Evolutionary conservation across 148 eudicot genomes (phyloP), one percentile per base, ranked within the genome.

Genomic region (Gaultheria prostrata): DNA sequence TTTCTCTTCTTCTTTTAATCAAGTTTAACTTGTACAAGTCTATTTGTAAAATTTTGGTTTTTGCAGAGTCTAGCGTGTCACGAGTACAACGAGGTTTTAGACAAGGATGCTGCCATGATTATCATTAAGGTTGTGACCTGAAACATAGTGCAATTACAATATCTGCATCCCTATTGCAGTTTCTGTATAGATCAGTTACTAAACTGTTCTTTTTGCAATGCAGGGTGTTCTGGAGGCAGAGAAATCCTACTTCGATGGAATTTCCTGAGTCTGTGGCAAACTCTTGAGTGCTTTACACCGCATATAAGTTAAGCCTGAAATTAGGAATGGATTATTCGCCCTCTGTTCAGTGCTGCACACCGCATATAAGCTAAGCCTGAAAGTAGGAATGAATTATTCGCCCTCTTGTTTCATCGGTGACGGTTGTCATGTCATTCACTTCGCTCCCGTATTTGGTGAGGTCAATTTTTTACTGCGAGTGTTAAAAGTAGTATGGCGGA

Each of bases 71-170:
- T 93, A 69, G 83, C 89, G 71, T 97, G 99, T 88, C 90, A 86
- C 3, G 99, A 94, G 89, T 92, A 95, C 80, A 97, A 97, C 56
- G 98, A 95, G 89, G 93, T 97, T 83, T 74, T 97, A 86, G 94
- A 97, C 92, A 97, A 95, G 87, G 95, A 92, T 33, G 97, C 98
- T 21, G 99, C 99, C 30, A 77, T 92, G 67, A 91, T 92, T 91
- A 95, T 97, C 69, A 92, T 97, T 73, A 89, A 97, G 99, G 99
- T 90, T 45, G 13, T 74, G 53, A 59, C 18, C 57, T 75, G 73
- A 53, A 81, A 83, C 33, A 9, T 26, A 24, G 24, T 32, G 32
- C 75, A 72, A 75, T 21, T 48, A 61, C 15, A 15, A 11, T 24
- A 28, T n/a, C 7, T 48, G 17, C 39, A 20, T 45, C 48, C 49